A percentile compares a stretch with the other conserved stretches of the same genome.
These are phyloP conservation scores for Eremochloa ophiuroides DNA, from an alignment of 176 grass and related monocot species.

Conservation along the genomic window DNA sequence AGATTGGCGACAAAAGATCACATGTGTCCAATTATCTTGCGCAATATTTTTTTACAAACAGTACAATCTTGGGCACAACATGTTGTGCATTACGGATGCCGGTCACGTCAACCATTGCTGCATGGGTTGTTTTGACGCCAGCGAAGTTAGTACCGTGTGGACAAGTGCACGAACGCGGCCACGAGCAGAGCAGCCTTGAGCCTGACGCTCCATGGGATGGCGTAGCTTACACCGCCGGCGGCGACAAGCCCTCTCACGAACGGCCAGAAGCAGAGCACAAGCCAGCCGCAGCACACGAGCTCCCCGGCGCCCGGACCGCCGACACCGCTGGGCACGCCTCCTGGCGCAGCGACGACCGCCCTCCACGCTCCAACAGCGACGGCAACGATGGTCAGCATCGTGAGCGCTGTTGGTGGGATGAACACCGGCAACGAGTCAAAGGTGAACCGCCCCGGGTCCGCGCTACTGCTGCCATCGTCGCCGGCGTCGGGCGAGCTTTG, in stretches of 20 bases:
- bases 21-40: too few species aligned
- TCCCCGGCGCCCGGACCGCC: conserved; percentile 1
- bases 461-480: rapidly evolving
- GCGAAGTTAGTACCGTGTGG: background rate
- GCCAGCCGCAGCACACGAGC: conserved; percentile 26
- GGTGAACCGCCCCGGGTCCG: conserved; percentile 37
- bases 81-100: too few species aligned
- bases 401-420: conserved; percentile 22
- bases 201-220: conserved; percentile 39
- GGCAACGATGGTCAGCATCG: conserved; percentile 3
- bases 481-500: background rate
- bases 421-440: conserved; percentile 50
- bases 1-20: too few species aligned
- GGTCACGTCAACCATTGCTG: too few species aligned
- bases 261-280: conserved; percentile 47
- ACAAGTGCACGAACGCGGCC: conserved; percentile 28
- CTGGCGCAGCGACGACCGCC: too few species aligned
- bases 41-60: too few species aligned
- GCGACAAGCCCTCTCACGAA: conserved; percentile 41
- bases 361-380: background rate
- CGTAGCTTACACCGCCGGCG: conserved; percentile 34
- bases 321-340: too few species aligned
- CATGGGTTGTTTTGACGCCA: too few species aligned
- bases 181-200: conserved; percentile 27
- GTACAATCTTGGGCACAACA: too few species aligned